These are phyloP conservation scores for Venturia asperata DNA, from an alignment of 2,329 filamentous ascomycete species.

Conservation along the genomic window DNA sequence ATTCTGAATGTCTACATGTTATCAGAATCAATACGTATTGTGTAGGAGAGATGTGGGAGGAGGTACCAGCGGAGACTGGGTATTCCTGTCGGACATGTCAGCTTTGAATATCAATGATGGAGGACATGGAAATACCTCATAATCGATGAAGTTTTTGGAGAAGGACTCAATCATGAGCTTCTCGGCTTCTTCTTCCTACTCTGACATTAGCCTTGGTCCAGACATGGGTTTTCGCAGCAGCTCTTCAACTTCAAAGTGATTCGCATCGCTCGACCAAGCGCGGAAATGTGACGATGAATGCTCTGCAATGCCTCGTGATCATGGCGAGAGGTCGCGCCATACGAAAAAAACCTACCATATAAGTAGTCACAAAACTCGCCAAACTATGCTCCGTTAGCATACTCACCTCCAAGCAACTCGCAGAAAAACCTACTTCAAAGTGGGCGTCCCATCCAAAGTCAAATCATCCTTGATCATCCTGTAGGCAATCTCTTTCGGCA, in stretches of 20 bases:
- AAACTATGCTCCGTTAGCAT: constrained; percentile 48
- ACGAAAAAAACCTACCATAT: constrained; percentile 41
- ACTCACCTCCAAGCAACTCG: not conserved
- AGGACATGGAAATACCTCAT: constrained; percentile 18
- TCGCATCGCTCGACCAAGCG: too few relatives aligned
- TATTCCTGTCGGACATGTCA: constrained; percentile 40
- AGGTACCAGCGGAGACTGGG: constrained; percentile 36
- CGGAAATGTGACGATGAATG: too few relatives aligned
- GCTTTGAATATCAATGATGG: constrained; percentile 5
- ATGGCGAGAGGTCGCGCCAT: too few relatives aligned
- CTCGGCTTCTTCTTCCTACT: constrained; percentile 79
- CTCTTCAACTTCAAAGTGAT: constrained; percentile 38
- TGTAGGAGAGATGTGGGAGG: not conserved
- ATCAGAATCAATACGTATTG: not conserved
- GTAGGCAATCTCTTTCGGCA: constrained; percentile 91
- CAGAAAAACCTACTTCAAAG: constrained; percentile 58
- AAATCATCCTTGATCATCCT: constrained; percentile 68
- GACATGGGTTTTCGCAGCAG: constrained; percentile 38
- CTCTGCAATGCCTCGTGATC: too few relatives aligned
- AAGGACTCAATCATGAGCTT: constrained; percentile 91
- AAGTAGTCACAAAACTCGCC: constrained; percentile 90
- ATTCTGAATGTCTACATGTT: constrained; percentile 56
- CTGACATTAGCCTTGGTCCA: constrained; percentile 12
- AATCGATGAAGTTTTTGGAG: constrained; percentile 74
- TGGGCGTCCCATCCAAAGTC: constrained; percentile 83